phyloP scores from a whole-genome alignment of 345 rosid genomes.

The Bruguiera sexangula region DNA sequence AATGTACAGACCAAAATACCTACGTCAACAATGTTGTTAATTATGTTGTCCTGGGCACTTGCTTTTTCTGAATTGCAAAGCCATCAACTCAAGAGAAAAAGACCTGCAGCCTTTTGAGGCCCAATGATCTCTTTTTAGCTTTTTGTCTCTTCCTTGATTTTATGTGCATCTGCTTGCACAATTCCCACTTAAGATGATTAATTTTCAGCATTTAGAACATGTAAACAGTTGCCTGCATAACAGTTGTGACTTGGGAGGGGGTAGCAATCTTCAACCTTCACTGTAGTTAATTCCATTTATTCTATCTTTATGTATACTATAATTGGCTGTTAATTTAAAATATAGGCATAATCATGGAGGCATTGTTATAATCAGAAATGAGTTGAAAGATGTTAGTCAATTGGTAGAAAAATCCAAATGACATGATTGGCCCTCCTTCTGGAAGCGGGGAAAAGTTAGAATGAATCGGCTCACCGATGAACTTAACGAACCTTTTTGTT shows the following conservation, averaged over 20 bases:
- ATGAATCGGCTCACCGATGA: background rate
- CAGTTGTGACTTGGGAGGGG: no score
- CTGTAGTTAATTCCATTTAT: no score
- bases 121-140: background rate
- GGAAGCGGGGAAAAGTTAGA: background rate
- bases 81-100: slow-evolving; percentile 11
- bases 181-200: background rate
- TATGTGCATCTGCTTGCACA: background rate
- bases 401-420: background rate
- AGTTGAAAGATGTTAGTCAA: background rate
- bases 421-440: background rate
- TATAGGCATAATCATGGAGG: background rate
- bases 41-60: slow-evolving; percentile 6
- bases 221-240: no score
- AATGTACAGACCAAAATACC: background rate
- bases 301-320: background rate
- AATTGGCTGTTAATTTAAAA: background rate
- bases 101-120: slow-evolving; percentile 6
- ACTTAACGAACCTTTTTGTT: background rate
- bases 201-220: no score
- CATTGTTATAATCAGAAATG: background rate
- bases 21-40: background rate
- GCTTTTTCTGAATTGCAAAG: slow-evolving; percentile 3
- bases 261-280: no score
- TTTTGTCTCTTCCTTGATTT: background rate